A percentile compares a stretch with the other conserved stretches of the same genome.
Conservation (phyloP, 257 asterid species). For the Thymus mandschuricus region DNA sequence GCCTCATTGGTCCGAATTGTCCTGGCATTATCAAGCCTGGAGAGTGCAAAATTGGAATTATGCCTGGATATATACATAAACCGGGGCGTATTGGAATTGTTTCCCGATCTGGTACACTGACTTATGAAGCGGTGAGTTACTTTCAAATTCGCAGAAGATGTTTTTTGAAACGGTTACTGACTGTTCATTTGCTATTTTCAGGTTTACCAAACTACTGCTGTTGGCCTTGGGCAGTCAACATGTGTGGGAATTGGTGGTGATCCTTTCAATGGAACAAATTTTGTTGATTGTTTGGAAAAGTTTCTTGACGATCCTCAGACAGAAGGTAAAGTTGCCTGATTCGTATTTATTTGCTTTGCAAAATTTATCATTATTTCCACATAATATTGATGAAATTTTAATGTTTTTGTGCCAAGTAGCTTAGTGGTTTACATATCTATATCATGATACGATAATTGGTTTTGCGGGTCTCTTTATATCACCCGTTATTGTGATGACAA, state of each 20-base stretch:
- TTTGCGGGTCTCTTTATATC: background rate
- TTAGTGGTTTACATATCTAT: background rate
- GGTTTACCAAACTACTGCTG: slow-evolving; percentile 99
- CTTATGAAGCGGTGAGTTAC: slow-evolving; percentile 76
- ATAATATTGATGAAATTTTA: background rate
- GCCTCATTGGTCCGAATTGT: slow-evolving; percentile 95
- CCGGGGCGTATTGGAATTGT: slow-evolving; percentile 97
- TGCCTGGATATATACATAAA: slow-evolving; percentile 99
- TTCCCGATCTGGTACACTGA: slow-evolving; percentile 81
- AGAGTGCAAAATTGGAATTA: slow-evolving; percentile 96
- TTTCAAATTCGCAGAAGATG: slow-evolving; percentile 22
- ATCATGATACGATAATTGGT: background rate
- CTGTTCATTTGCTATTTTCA: slow-evolving; percentile 31
- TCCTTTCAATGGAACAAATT: slow-evolving; percentile 98
- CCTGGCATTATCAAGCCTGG: slow-evolving; percentile 99
- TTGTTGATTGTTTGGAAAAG: slow-evolving; percentile 88
- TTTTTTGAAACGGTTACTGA: slow-evolving; percentile 25
- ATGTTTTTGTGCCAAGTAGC: background rate
- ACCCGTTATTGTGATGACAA: background rate
- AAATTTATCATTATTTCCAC: background rate
- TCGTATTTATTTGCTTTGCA: slow-evolving; percentile 11
- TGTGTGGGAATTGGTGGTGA: slow-evolving; percentile 99
- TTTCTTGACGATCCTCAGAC: slow-evolving; percentile 96
- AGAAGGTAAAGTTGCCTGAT: slow-evolving; percentile 62
- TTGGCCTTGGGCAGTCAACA: slow-evolving; percentile 98